A percentile compares a stretch with the other conserved stretches of the same genome.
Conservation (phyloP, 2,329 filamentous ascomycete species). For the Myriosclerotinia duriaeana region DNA sequence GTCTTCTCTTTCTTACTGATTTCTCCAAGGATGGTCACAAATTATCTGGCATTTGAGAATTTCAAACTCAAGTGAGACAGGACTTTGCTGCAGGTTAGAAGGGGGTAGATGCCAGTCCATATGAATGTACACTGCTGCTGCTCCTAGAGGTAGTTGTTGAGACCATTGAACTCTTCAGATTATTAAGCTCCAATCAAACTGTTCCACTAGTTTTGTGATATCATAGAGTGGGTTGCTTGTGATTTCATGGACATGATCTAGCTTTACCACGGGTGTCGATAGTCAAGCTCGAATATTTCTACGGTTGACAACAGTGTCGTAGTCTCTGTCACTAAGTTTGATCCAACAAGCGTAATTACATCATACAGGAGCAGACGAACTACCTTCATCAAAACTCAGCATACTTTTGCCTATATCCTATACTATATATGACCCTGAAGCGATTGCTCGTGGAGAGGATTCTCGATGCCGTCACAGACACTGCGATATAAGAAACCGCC, state of each 20-base stretch:
- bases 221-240: constrained; percentile 3
- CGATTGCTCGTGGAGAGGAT: background rate
- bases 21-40: no score
- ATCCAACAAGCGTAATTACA: background rate
- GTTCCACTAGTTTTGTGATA: background rate
- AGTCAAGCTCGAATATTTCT: background rate
- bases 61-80: background rate
- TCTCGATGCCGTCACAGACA: background rate
- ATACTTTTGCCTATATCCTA: background rate
- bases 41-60: no score
- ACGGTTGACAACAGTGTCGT: background rate
- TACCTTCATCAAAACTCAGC: background rate
- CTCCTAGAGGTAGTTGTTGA: background rate
- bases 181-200: constrained; percentile 4
- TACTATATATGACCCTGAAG: background rate
- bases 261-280: background rate
- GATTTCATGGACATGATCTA: constrained; percentile 4
- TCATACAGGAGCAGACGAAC: background rate
- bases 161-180: constrained; percentile 7
- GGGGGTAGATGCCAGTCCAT: background rate
- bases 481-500: no score
- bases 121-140: no score
- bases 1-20: no score
- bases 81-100: background rate
- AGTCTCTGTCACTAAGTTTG: background rate